phyloP scores from a whole-genome alignment of 2,329 filamentous ascomycete species.

The Catunica adiposa region DNA sequence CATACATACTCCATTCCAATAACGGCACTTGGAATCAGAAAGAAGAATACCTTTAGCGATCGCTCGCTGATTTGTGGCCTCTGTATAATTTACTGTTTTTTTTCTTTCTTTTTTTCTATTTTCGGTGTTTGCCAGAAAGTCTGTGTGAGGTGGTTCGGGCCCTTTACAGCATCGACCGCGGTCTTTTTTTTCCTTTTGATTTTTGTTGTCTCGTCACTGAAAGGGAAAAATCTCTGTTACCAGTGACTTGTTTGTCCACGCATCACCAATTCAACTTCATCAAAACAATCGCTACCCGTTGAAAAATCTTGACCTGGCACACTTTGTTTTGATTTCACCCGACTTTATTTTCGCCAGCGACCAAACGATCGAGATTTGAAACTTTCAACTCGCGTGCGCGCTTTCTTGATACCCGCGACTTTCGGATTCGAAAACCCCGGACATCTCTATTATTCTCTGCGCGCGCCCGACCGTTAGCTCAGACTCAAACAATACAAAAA shows the following conservation, averaged over 20 bases:
- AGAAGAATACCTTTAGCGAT: neutral
- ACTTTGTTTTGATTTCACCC: neutral
- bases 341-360: neutral
- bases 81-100: neutral
- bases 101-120: neutral
- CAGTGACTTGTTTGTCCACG: too few species aligned
- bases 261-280: too few species aligned
- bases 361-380: neutral
- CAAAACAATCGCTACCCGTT: neutral
- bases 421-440: neutral
- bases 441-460: neutral
- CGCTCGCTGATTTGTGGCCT: neutral
- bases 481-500: neutral
- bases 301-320: neutral
- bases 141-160: neutral
- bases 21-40: slow-evolving; percentile 2
- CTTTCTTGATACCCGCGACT: neutral
- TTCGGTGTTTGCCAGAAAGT: neutral
- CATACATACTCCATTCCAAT: neutral
- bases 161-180: neutral
- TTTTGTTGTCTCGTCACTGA: too few species aligned
- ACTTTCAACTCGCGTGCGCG: slow-evolving; percentile 1
- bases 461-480: neutral
- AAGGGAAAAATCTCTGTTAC: too few species aligned
- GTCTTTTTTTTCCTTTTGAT: neutral